Conservation (phyloP, 805 yeast species). For the Wickerhamiella australiensis region DNA sequence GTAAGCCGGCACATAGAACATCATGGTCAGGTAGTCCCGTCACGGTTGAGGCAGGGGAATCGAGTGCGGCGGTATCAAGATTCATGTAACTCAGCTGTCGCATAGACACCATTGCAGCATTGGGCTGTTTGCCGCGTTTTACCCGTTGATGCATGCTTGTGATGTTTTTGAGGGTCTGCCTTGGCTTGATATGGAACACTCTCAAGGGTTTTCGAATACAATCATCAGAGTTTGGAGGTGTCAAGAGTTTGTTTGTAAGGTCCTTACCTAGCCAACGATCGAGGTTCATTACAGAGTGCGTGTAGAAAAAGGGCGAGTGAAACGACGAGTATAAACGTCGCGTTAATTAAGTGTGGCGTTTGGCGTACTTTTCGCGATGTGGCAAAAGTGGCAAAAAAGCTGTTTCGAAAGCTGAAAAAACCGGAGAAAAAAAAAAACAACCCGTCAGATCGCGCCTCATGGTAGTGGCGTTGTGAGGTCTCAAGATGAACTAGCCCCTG, state of each 20-base stretch:
- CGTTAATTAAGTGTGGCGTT: no score
- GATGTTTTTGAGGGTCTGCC: background rate
- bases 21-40: background rate
- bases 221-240: conserved; percentile 3
- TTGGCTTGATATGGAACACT: background rate
- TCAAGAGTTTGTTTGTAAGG: conserved; percentile 4
- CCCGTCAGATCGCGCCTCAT: no score
- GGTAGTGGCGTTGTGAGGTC: no score
- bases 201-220: background rate
- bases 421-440: no score
- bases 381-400: no score
- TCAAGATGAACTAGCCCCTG: no score
- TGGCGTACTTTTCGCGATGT: background rate
- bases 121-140: background rate
- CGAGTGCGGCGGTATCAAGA: background rate
- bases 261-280: conserved; percentile 12
- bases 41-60: background rate
- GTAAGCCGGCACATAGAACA: conserved; percentile 1
- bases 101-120: background rate
- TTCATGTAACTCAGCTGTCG: background rate
- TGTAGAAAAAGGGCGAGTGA: no score
- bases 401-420: no score
- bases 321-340: no score
- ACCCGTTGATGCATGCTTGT: background rate
- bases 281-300: conserved; percentile 4